Evolutionary conservation across 306 rosid genomes (phyloP), one percentile per base, ranked within the genome.

Genomic region (Vicia faba): DNA sequence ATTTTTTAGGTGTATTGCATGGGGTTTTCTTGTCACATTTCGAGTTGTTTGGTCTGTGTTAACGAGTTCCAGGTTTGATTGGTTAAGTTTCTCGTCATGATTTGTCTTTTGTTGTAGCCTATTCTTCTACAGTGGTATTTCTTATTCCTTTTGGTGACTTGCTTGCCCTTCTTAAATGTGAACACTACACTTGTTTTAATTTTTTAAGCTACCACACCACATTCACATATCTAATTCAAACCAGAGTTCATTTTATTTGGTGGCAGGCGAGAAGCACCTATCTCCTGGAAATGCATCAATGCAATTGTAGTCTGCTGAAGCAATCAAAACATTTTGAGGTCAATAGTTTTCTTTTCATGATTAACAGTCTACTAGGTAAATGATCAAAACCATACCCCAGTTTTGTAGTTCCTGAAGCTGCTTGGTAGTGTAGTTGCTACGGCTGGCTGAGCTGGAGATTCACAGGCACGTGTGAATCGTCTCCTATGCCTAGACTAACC

Each of bases 391-490:
- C 73, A 40, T 89, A 89, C 98, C 98, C 92, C 75, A 84, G 54
- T 70, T 79, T 74, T 78, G 89, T 68, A 39, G 87, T 77, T 72
- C 70, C 75, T 15, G 80, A 68, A 64, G 85, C 73, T 73, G 75
- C 64, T 73, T 83, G 71, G 10, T 76, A 43, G 63, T 73, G 73
- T 59, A 84, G 81, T 43, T 73, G 85, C 61, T 81, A 88, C 73
- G 96, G 98, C 73, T 84, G 98, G 82, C 87, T 78, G 72, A 92
- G 93, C 71, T 86, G 96, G 87, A 92, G 96, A 74, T 77, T 78
- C 71, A 92, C 90, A 3, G 93, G 86, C 12, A 73, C 81, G 19
- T 80, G 73, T 40, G 85, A 71, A 75, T 84, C 88, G 64, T 89
- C 89, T 80, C 74, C 79, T 39, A 80, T 73, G 61, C 77, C 68